phyloP scores from a whole-genome alignment of 768 basidiomycete species.

The Tylopilus balloui region DNA sequence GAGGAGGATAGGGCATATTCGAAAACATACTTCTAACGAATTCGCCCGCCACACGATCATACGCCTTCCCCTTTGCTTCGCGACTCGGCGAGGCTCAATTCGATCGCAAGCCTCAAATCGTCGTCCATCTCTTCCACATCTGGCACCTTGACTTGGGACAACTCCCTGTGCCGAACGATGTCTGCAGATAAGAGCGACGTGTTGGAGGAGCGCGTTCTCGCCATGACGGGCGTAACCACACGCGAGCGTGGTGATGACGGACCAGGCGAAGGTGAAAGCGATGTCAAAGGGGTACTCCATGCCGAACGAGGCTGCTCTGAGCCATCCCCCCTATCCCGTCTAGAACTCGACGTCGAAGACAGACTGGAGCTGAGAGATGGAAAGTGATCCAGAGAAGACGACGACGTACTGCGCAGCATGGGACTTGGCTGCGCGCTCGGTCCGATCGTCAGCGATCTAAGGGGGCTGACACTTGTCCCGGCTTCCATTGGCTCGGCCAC shows the following conservation, averaged over 20 bases:
- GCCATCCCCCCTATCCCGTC: constrained; percentile 14
- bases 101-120: constrained; percentile 60
- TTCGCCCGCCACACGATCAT: constrained; percentile 3
- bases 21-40: neutral
- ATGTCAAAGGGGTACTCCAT: constrained; percentile 39
- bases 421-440: constrained; percentile 7
- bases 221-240: constrained; percentile 6
- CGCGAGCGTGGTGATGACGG: constrained; percentile 18
- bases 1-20: neutral
- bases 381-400: constrained; percentile 30
- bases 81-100: constrained; percentile 63
- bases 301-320: constrained; percentile 27
- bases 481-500: constrained; percentile 55
- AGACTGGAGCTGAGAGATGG: constrained; percentile 32
- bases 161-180: constrained; percentile 4
- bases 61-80: constrained; percentile 9
- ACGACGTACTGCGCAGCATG: constrained; percentile 13
- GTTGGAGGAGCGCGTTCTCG: constrained; percentile 6
- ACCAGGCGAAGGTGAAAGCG: constrained; percentile 11
- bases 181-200: constrained; percentile 14
- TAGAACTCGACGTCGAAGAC: constrained; percentile 23
- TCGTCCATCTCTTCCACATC: constrained; percentile 48
- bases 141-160: neutral
- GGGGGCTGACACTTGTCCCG: constrained; percentile 34
- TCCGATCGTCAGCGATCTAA: constrained; percentile 10